Evolutionary conservation across 1,139 yeast genomes (phyloP).

Genomic region (Pichia sp.): DNA sequence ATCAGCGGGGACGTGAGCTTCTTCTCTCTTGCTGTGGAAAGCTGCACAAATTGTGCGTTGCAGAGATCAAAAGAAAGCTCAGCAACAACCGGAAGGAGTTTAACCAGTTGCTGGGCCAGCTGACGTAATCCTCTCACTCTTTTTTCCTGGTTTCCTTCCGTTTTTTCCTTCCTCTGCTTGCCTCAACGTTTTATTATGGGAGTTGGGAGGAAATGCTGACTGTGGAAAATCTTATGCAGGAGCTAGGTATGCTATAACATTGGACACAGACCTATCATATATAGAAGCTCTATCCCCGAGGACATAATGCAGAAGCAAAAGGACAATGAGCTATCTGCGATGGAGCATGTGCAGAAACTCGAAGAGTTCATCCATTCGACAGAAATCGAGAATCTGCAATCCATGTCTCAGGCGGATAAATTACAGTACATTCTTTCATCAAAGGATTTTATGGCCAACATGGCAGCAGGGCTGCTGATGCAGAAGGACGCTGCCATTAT

Average conservation of each 20-base stretch:
- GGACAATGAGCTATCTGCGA: not conserved
- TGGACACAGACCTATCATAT: not conserved
- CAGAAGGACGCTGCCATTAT: not conserved
- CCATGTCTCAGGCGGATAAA: slow-evolving; percentile 21
- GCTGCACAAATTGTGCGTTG: slow-evolving; percentile 16
- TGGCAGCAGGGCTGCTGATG: slow-evolving; percentile 7
- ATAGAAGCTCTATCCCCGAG: not conserved
- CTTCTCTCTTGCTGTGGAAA: not conserved
- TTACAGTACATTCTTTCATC: slow-evolving; percentile 19
- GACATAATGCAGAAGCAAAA: not conserved
- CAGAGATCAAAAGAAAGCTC: slow-evolving; percentile 24
- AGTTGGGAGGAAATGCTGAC: too few species aligned
- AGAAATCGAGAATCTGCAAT: slow-evolving; percentile 14
- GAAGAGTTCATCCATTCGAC: slow-evolving; percentile 12
- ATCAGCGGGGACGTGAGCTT: not conserved
- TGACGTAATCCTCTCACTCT: not conserved
- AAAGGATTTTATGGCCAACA: slow-evolving; percentile 16
- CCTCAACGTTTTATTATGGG: not conserved
- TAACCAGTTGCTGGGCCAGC: slow-evolving; percentile 8
- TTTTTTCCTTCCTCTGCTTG: not conserved
- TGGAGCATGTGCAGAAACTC: slow-evolving; percentile 11
- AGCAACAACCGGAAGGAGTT: slow-evolving; percentile 19
- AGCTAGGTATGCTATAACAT: too few species aligned
- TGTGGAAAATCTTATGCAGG: too few species aligned
- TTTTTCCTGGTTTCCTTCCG: not conserved